phyloP scores from a whole-genome alignment of 306 rosid species.

The Senna tora region DNA sequence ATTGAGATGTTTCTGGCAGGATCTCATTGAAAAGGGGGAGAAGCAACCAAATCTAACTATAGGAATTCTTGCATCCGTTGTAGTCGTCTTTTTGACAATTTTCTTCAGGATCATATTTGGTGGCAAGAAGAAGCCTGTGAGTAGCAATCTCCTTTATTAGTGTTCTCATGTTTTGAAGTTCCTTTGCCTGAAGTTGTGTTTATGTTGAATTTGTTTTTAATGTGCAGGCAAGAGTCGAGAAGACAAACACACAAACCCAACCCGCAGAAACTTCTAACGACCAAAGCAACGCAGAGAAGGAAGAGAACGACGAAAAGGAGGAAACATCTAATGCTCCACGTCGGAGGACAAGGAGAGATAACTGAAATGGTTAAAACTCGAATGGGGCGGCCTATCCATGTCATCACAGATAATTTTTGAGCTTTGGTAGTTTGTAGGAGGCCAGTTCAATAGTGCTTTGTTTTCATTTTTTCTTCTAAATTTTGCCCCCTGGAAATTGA shows the following conservation, averaged over 20 bases:
- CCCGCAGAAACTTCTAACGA: slow-evolving; percentile 47
- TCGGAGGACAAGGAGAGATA: slow-evolving; percentile 67
- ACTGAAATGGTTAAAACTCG: slow-evolving; percentile 46
- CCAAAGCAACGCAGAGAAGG: slow-evolving; percentile 57
- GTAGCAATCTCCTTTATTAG: slow-evolving; percentile 33
- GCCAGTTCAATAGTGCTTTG: slow-evolving; percentile 32
- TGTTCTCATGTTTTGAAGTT: too few species aligned
- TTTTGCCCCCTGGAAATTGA: background rate
- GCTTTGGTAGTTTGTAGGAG: slow-evolving; percentile 38
- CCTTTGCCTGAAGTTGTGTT: background rate
- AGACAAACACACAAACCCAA: slow-evolving; percentile 38
- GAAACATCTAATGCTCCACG: slow-evolving; percentile 60
- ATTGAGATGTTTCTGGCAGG: slow-evolving; percentile 49
- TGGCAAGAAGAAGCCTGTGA: slow-evolving; percentile 73
- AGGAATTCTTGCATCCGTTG: slow-evolving; percentile 66
- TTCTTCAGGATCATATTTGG: slow-evolving; percentile 71
- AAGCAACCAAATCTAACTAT: slow-evolving; percentile 79
- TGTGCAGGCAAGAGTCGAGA: slow-evolving; percentile 53
- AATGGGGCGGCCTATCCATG: slow-evolving; percentile 40
- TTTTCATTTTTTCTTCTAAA: slow-evolving; percentile 28
- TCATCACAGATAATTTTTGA: slow-evolving; percentile 47
- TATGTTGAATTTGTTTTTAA: slow-evolving; percentile 20
- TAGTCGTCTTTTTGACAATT: slow-evolving; percentile 59
- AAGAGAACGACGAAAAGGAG: slow-evolving; percentile 50
- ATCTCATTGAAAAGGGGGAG: slow-evolving; percentile 79